Conservation (phyloP, 192 early-diverging fungal species). For the Spinellus fusiger region DNA sequence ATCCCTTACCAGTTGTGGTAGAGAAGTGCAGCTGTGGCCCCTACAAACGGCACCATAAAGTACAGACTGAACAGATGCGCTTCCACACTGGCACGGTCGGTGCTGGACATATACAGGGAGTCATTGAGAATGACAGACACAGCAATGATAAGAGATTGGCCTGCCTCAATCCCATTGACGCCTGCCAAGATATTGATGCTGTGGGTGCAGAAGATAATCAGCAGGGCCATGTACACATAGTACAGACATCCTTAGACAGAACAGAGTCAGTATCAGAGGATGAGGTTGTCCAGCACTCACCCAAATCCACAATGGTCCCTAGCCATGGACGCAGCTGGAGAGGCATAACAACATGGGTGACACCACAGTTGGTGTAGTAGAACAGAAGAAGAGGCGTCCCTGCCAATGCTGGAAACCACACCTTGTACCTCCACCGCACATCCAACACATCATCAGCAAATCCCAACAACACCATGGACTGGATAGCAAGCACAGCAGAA, state of each 20-base stretch:
- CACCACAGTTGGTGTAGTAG: conserved; percentile 86
- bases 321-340: conserved; percentile 70
- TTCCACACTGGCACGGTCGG: conserved; percentile 56
- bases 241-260: conserved; percentile 66
- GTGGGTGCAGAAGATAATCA: conserved; percentile 94
- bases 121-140: conserved; percentile 76
- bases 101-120: conserved; percentile 56
- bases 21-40: conserved; percentile 75
- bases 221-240: conserved; percentile 86
- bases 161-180: conserved; percentile 95
- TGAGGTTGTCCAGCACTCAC: conserved; percentile 29
- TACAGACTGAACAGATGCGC: conserved; percentile 83
- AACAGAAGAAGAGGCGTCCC: conserved; percentile 91
- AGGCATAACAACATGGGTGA: conserved; percentile 84
- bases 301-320: conserved; percentile 73
- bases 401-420: conserved; percentile 88
- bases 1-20: conserved; percentile 78
- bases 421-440: conserved; percentile 93
- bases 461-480: conserved; percentile 95
- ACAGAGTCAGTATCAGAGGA: not conserved
- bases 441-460: conserved; percentile 98
- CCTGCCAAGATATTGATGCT: conserved; percentile 98
- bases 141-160: conserved; percentile 89
- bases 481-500: conserved; percentile 83
- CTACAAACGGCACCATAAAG: conserved; percentile 90